Base-by-base conservation (phyloP, 2,329 filamentous ascomycete genomes). In the Xylaria sp. region DNA sequence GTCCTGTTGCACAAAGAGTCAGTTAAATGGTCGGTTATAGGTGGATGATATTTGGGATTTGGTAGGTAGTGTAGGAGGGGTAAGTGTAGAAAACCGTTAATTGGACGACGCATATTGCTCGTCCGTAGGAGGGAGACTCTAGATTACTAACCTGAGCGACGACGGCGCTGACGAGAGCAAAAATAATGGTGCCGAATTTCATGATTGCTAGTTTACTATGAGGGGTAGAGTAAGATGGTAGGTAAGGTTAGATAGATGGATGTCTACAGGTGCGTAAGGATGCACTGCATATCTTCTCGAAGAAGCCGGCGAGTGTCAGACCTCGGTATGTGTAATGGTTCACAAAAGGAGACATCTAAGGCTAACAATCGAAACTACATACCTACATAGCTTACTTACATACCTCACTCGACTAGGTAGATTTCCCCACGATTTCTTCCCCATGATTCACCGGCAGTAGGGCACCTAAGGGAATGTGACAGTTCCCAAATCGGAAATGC, bases 101-200 rank as follows among this genome's bases (percentile, higher is more conserved):
- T 42, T 6, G 25, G 3, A 17, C 36, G 20, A 20, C 20, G n/a
- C 22, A 4, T 20, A 15, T 25, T 13, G 20, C 36, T 25, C 6
- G 22, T n/a, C 22, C 2, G 6, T 22, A 31, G 29, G 42, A 29
- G 15, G 20, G 53, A 29, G 51, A 42, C 15, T 27, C 27, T 4
- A 36, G 51, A 42, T 25, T 39, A 55, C 53, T 44, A n/a, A 55
- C 53, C 53, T 87, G 86, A 44, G 85, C 85, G 68, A 80, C 78
- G 69, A 85, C 82, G 66, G 88, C 79, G 79, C 83, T 83, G 72
- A 85, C 81, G 54, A 88, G 78, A 71, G 86, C 82, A 72, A 88
- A 77, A 68, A 82, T 76, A 70, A 86, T 77, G 72, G 84, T 72
- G 65, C 83, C 76, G 68, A 79, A 67, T 79, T 84, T 86, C 85